phyloP scores from a whole-genome alignment of 305 asterid species.

The Solanum aculeatissimum region DNA sequence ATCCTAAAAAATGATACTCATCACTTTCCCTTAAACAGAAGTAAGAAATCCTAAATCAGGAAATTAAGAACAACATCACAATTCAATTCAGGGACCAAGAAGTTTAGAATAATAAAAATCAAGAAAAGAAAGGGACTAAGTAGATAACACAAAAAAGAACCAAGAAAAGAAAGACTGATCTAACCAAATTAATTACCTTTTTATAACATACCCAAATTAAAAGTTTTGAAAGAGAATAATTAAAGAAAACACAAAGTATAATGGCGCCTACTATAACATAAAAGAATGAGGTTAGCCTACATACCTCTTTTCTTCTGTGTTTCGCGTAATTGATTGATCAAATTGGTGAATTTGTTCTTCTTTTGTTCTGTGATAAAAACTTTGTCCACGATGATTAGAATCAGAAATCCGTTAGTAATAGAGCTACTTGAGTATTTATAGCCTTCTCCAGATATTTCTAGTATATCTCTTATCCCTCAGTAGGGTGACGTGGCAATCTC shows the following conservation, averaged over 20 bases:
- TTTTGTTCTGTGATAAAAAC: background rate
- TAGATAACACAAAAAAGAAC: background rate
- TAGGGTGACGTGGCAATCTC: constrained; percentile 33
- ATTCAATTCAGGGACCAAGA: background rate
- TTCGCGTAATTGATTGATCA: no score
- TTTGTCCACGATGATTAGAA: background rate
- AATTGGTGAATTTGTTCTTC: background rate
- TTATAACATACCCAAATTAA: no score
- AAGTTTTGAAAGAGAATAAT: background rate
- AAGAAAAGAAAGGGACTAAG: background rate
- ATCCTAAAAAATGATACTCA: background rate
- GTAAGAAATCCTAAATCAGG: no score
- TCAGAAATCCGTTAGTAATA: fast-evolving
- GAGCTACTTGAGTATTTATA: constrained; percentile 28
- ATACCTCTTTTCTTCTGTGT: constrained; percentile 5
- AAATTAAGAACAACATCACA: background rate
- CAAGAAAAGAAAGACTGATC: background rate
- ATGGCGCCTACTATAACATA: background rate
- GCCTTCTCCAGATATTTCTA: constrained; percentile 43
- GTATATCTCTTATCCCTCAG: background rate
- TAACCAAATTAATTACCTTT: background rate
- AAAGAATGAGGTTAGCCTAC: constrained; percentile 16
- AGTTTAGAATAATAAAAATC: no score
- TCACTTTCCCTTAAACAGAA: background rate
- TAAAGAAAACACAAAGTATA: background rate